Conservation (phyloP, 2,329 filamentous ascomycete genomes). For the Trichoderma simmonsii region DNA sequence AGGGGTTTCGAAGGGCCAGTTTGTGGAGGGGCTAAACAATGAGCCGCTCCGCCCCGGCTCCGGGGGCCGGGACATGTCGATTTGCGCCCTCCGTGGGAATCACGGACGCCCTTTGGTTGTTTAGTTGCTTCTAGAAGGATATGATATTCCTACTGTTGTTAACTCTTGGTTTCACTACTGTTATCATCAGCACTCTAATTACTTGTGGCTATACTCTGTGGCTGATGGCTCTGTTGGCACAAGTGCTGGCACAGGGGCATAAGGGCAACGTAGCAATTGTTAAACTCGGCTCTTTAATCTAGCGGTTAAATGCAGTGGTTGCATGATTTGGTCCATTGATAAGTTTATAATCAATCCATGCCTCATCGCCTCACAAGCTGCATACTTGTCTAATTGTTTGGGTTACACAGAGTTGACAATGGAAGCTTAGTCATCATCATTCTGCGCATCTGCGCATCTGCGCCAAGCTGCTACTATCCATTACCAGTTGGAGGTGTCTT, state of each 20-base stretch:
- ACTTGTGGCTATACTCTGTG: neutral
- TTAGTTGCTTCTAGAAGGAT: neutral
- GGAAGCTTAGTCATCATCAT: neutral
- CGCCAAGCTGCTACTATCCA: neutral
- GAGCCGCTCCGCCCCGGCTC: neutral
- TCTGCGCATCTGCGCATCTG: too few relatives aligned
- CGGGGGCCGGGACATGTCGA: neutral
- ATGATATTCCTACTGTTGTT: too few relatives aligned
- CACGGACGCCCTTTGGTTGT: neutral
- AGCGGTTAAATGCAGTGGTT: neutral
- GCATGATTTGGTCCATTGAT: neutral
- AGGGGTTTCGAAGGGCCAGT: neutral
- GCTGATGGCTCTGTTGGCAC: neutral
- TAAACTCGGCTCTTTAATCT: neutral
- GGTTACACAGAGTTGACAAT: neutral
- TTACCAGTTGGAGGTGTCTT: too few relatives aligned
- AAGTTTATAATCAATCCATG: neutral
- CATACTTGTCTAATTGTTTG: neutral
- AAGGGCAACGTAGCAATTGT: neutral
- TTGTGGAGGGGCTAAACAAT: neutral
- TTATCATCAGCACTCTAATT: neutral
- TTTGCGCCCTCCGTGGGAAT: neutral
- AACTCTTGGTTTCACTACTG: neutral
- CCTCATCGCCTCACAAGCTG: neutral
- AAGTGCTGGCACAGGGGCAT: neutral